Evolutionary conservation across 805 yeast species (phyloP).

Genomic region (Metschnikowia corniflorae): DNA sequence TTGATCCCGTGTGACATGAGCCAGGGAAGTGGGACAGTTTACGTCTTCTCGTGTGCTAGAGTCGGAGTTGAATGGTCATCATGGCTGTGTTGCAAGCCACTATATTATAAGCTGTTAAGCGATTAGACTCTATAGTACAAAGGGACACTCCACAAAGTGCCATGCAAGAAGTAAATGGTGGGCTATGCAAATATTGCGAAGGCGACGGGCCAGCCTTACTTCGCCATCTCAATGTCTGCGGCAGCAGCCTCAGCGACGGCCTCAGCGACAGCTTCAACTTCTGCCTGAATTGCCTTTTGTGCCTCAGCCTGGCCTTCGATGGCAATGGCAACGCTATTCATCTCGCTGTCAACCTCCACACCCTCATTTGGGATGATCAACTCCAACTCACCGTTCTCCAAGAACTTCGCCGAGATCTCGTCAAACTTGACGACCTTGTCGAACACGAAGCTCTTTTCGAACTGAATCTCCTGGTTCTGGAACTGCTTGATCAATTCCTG

Average conservation of each 20-base stretch:
- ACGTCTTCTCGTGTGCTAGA: slow-evolving; percentile 4
- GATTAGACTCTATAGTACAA: slow-evolving; percentile 17
- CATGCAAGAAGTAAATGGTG: slow-evolving; percentile 13
- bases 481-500: slow-evolving; percentile 35
- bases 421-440: slow-evolving; percentile 36
- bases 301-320: slow-evolving; percentile 21
- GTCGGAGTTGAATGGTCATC: slow-evolving; percentile 11
- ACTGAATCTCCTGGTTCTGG: slow-evolving; percentile 37
- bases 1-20: background rate
- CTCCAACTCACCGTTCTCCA: slow-evolving; percentile 40
- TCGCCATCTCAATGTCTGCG: slow-evolving; percentile 21
- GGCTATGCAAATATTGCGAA: too few relatives aligned
- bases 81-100: slow-evolving; percentile 12
- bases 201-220: too few relatives aligned
- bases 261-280: slow-evolving; percentile 12
- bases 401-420: slow-evolving; percentile 37
- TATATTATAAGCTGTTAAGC: slow-evolving; percentile 13
- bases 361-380: slow-evolving; percentile 37
- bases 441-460: slow-evolving; percentile 42
- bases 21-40: background rate
- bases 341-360: slow-evolving; percentile 17
- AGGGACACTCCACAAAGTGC: slow-evolving; percentile 7
- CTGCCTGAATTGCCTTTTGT: slow-evolving; percentile 12
- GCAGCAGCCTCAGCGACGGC: slow-evolving; percentile 14
- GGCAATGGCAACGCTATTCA: slow-evolving; percentile 25